A percentile compares a stretch with the other conserved stretches of the same genome.
Evolutionary conservation across 306 rosid species (phyloP).

Genomic region (Cotoneaster glaucophyllus): DNA sequence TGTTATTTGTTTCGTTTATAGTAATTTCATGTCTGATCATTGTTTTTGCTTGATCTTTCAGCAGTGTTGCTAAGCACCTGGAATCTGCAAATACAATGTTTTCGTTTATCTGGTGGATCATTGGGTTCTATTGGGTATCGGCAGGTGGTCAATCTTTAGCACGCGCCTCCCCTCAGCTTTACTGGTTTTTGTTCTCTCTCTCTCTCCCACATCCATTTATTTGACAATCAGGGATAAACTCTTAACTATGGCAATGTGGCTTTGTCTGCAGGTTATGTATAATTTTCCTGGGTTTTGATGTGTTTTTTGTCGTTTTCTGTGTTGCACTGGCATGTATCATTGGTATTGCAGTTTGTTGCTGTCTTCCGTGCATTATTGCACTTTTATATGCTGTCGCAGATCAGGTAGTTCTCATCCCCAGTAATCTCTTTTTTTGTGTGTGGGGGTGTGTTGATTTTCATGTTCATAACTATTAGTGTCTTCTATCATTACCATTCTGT

Average conservation of each 20-base stretch:
- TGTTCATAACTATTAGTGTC: neutral
- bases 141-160: conserved; percentile 75
- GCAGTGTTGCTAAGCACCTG: conserved; percentile 76
- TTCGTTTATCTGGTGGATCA: conserved; percentile 98
- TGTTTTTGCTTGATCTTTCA: conserved; percentile 10
- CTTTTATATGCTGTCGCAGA: conserved; percentile 93
- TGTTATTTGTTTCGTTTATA: neutral
- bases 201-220: neutral
- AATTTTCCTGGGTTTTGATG: conserved; percentile 92
- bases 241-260: conserved; percentile 20
- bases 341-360: conserved; percentile 95
- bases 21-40: neutral
- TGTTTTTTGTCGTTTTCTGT: conserved; percentile 95
- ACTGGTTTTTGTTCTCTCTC: conserved; percentile 56
- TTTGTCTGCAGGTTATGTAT: conserved; percentile 81
- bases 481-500: neutral
- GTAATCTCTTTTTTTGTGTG: neutral
- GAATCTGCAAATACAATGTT: conserved; percentile 96
- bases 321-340: conserved; percentile 93
- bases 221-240: conserved; percentile 2
- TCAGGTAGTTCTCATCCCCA: conserved; percentile 52
- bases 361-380: conserved; percentile 90
- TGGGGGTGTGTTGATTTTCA: neutral
- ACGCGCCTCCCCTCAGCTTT: conserved; percentile 67
- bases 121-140: conserved; percentile 98